These are phyloP conservation scores for Ajuga chamaepitys DNA, from an alignment of 257 asterid species.

Conservation along the genomic window DNA sequence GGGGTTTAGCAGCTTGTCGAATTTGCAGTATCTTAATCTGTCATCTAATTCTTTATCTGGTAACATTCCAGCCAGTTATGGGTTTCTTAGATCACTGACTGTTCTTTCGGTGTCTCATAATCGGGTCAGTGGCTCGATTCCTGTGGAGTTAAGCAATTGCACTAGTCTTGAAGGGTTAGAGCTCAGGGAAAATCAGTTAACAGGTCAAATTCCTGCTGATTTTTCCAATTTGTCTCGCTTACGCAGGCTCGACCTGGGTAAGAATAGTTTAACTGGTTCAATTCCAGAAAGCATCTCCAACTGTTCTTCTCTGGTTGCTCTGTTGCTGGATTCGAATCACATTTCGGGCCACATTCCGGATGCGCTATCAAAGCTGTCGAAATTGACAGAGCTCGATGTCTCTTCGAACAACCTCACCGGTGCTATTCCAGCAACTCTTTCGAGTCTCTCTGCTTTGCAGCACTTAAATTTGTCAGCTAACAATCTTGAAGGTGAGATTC, in stretches of 20 bases:
- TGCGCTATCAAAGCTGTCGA: conserved; percentile 34
- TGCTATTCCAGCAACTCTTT: conserved; percentile 46
- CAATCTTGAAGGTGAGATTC: conserved; percentile 69
- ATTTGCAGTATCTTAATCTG: conserved; percentile 58
- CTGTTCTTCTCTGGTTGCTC: conserved; percentile 39
- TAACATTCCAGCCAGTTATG: conserved; percentile 55
- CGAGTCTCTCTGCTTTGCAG: conserved; percentile 34
- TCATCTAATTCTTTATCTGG: conserved; percentile 58
- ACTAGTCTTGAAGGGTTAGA: conserved; percentile 47
- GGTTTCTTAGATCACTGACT: conserved; percentile 51
- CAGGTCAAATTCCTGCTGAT: conserved; percentile 44
- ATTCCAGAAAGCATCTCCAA: conserved; percentile 55
- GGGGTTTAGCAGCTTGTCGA: conserved; percentile 78
- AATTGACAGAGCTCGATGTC: conserved; percentile 37
- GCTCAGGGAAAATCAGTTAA: conserved; percentile 37
- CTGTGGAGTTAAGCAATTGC: conserved; percentile 57
- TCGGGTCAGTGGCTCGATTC: conserved; percentile 41
- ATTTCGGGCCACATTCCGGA: conserved; percentile 55
- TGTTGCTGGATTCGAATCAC: conserved; percentile 54
- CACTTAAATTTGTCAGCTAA: conserved; percentile 52
- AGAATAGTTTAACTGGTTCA: conserved; percentile 44
- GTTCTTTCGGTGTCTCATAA: conserved; percentile 51
- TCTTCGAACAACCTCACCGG: conserved; percentile 57
- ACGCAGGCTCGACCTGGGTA: conserved; percentile 63
- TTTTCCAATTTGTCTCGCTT: conserved; percentile 42